Evolutionary conservation across 176 grass and related monocot species (phyloP).

Genomic region (Lolium perenne): DNA sequence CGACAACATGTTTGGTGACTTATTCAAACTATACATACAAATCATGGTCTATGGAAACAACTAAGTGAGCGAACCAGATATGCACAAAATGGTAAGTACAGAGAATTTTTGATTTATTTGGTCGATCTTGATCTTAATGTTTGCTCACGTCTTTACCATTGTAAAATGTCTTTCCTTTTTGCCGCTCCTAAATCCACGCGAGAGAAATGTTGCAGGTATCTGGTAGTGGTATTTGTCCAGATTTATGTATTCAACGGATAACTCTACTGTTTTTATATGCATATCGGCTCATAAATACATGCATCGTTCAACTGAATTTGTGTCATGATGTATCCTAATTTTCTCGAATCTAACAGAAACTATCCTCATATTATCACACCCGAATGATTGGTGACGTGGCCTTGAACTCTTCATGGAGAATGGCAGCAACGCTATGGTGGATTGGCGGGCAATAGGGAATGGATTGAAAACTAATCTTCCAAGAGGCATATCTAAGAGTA

Average conservation of each 20-base stretch:
- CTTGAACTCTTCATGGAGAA: slow-evolving; percentile 1
- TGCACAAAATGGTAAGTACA: neutral
- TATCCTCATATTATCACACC: neutral
- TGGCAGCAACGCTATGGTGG: neutral
- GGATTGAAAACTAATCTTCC: neutral
- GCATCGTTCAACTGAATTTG: neutral
- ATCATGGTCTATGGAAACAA: neutral
- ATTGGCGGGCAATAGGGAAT: neutral
- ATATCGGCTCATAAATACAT: neutral
- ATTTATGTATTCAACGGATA: neutral
- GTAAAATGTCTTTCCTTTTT: neutral
- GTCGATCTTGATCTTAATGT: neutral
- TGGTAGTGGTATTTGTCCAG: neutral
- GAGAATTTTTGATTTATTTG: slow-evolving; percentile 6
- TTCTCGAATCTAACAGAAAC: neutral
- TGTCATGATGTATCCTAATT: neutral
- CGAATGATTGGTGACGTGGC: neutral
- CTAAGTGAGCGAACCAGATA: neutral
- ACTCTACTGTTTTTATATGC: neutral
- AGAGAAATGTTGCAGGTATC: neutral
- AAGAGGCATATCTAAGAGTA: neutral
- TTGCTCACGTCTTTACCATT: neutral
- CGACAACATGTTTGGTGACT: neutral
- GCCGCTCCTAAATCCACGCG: neutral
- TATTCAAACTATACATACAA: neutral